Conservation (phyloP, 768 basidiomycete genomes). For the Termitomyces sp. region DNA sequence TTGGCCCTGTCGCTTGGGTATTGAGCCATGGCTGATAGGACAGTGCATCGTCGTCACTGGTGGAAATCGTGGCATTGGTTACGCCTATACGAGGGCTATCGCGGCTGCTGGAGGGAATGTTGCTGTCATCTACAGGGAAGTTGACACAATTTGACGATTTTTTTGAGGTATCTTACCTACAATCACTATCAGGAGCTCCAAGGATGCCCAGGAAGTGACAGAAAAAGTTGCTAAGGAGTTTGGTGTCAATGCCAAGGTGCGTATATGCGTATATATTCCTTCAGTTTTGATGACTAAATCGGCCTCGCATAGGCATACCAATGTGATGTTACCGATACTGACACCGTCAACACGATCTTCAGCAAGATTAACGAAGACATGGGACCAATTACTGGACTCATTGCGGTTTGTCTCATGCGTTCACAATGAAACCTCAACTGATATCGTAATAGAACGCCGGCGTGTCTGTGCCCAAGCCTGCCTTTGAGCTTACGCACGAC, state of each 20-base stretch:
- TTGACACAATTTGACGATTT: background rate
- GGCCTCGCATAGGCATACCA: conserved; percentile 46
- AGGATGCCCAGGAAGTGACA: conserved; percentile 47
- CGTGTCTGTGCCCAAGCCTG: conserved; percentile 60
- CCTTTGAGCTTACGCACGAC: conserved; percentile 48
- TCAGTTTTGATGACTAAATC: background rate
- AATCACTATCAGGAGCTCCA: conserved; percentile 35
- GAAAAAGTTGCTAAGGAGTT: conserved; percentile 44
- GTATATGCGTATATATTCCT: conserved; percentile 9
- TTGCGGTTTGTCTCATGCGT: conserved; percentile 40
- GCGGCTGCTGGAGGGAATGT: conserved; percentile 56
- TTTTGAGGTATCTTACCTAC: background rate
- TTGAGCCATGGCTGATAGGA: conserved; percentile 20
- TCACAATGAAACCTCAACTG: background rate
- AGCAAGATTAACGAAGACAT: conserved; percentile 47
- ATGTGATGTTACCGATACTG: conserved; percentile 55
- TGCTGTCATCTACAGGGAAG: conserved; percentile 58
- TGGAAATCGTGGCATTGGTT: conserved; percentile 61
- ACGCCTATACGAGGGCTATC: conserved; percentile 48
- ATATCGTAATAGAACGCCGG: conserved; percentile 48
- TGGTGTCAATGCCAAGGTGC: conserved; percentile 39
- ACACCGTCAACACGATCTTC: conserved; percentile 44
- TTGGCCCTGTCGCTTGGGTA: background rate
- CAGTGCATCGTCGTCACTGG: conserved; percentile 59
- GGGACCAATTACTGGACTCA: conserved; percentile 47